Conservation (phyloP, 306 rosid genomes). For the Geum urbanum region DNA sequence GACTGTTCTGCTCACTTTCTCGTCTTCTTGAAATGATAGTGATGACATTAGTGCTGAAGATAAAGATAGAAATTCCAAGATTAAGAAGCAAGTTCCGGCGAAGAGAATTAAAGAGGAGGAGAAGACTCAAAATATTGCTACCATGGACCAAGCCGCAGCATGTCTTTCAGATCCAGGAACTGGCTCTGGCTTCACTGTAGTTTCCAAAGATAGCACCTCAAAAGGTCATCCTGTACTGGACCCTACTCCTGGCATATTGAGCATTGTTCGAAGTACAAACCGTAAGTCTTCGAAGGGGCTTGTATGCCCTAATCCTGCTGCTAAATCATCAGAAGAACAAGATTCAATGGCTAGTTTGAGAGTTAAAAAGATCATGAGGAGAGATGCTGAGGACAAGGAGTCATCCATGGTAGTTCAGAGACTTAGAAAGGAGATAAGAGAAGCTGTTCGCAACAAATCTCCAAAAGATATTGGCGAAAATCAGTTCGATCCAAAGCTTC, state of each 20-base stretch:
- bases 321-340: conserved; percentile 39
- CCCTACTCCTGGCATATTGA: conserved; percentile 52
- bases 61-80: conserved; percentile 43
- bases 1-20: conserved; percentile 18
- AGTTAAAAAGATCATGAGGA: conserved; percentile 95
- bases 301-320: conserved; percentile 30
- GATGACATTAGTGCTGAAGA: conserved; percentile 45
- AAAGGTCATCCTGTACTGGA: conserved; percentile 33
- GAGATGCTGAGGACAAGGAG: conserved; percentile 66
- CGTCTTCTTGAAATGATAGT: conserved; percentile 18
- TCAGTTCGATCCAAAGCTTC: conserved; percentile 85
- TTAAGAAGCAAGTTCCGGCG: conserved; percentile 31
- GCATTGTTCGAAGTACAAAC: conserved; percentile 63
- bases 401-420: conserved; percentile 67
- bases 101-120: conserved; percentile 52
- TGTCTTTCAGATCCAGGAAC: conserved; percentile 30
- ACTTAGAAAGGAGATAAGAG: conserved; percentile 85
- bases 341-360: conserved; percentile 70
- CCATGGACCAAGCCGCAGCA: conserved; percentile 25
- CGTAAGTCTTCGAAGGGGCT: conserved; percentile 46
- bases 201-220: conserved; percentile 28
- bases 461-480: conserved; percentile 61
- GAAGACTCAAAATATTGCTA: conserved; percentile 28
- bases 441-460: conserved; percentile 71
- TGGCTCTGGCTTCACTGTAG: conserved; percentile 23